These are phyloP conservation scores for Phytophthora foliorum DNA, from an alignment of 352 stramenopile genomes.

Conservation along the genomic window DNA sequence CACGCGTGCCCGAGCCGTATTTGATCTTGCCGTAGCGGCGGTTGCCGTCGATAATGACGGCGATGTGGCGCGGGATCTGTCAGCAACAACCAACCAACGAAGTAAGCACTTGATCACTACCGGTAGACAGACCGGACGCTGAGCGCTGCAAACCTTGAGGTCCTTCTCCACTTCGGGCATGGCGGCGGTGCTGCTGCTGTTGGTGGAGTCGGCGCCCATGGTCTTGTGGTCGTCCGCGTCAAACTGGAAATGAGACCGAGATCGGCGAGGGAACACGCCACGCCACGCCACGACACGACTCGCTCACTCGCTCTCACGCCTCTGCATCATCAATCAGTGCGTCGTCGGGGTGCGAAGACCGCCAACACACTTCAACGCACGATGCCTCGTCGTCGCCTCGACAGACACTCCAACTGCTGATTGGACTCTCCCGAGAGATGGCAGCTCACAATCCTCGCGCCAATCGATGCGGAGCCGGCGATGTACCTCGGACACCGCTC, in stretches of 20 bases:
- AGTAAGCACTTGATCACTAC: slow-evolving; percentile 18
- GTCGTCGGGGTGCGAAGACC: slow-evolving; percentile 11
- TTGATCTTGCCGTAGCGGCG: slow-evolving; percentile 93
- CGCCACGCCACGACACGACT: too few species aligned
- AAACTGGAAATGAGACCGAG: slow-evolving; percentile 27
- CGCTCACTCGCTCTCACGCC: neutral
- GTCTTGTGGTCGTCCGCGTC: slow-evolving; percentile 22
- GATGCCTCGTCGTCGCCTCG: slow-evolving; percentile 33
- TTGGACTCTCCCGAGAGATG: slow-evolving; percentile 22
- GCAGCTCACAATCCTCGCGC: slow-evolving; percentile 21
- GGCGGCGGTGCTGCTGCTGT: slow-evolving; percentile 11
- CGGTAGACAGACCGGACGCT: slow-evolving; percentile 2
- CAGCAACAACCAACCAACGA: slow-evolving; percentile 1
- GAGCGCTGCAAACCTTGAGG: slow-evolving; percentile 34
- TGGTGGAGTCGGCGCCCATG: slow-evolving; percentile 30
- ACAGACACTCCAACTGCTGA: slow-evolving; percentile 15
- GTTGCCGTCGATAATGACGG: slow-evolving; percentile 98
- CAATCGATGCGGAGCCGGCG: slow-evolving; percentile 1
- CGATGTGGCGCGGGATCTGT: slow-evolving; percentile 91
- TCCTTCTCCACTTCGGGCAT: slow-evolving; percentile 21
- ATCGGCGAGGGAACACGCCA: slow-evolving; percentile 10
- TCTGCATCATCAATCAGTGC: slow-evolving; percentile 12
- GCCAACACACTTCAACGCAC: slow-evolving; percentile 32
- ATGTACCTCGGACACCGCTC: slow-evolving; percentile 15
- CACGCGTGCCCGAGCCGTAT: slow-evolving; percentile 80